Percentiles rank a stretch among this genome's conserved stretches.
Evolutionary conservation across 2,329 filamentous ascomycete genomes (phyloP).

Genomic region (Monosporascus sp.): DNA sequence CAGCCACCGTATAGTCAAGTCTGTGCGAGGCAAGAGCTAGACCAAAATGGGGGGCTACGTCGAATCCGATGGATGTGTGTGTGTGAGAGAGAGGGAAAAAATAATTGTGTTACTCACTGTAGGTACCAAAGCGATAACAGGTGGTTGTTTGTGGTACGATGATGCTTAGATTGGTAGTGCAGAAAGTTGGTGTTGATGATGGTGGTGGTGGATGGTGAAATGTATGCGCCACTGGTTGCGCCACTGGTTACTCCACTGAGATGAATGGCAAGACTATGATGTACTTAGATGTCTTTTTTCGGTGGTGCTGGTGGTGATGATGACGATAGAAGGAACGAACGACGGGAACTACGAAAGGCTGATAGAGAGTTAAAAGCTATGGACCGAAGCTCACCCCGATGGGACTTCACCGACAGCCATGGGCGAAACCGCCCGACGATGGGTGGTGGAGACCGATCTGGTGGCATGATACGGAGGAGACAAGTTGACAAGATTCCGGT

Average conservation of each 20-base stretch:
- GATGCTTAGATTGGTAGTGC: background rate
- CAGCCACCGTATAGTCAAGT: too few relatives aligned
- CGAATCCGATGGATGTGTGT: too few relatives aligned
- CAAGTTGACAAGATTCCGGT: background rate
- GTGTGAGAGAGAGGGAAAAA: too few relatives aligned
- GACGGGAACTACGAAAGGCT: background rate
- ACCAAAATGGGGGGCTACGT: background rate
- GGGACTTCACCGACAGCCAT: slow-evolving; percentile 11
- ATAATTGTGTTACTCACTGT: background rate
- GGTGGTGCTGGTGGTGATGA: background rate
- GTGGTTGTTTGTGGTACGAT: background rate
- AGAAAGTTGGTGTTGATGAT: background rate
- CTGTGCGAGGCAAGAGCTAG: background rate
- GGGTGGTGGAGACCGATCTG: background rate
- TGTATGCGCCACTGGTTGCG: background rate
- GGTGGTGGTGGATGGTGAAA: background rate
- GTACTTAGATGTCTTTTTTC: background rate
- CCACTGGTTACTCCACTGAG: background rate
- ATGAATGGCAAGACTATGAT: background rate
- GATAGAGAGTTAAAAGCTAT: background rate
- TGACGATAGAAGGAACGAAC: background rate
- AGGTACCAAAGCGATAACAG: background rate
- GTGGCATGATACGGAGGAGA: background rate
- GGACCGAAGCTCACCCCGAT: slow-evolving; percentile 8
- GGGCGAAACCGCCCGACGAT: slow-evolving; percentile 27